Evolutionary conservation across 2,329 filamentous ascomycete genomes (phyloP), one percentile per base, ranked within the genome.

Genomic region (Plenodomus tracheiphilus): DNA sequence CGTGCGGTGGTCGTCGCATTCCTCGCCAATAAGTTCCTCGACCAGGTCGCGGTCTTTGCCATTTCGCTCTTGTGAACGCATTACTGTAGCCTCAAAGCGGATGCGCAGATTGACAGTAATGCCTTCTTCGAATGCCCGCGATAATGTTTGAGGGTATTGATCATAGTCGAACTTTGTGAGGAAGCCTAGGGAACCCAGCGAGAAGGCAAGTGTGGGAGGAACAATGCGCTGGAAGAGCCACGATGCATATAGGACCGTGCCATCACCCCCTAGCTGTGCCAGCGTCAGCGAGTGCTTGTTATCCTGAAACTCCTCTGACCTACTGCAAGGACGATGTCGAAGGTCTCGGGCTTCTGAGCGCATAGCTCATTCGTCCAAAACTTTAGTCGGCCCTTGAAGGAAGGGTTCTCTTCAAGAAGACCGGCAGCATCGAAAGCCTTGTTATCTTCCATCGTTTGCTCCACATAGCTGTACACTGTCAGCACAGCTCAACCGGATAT

Each of bases 161-260:
- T 85, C 84, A 71, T 92, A 99, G 71, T 97, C 92, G 69, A 97
- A 97, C 68, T 97, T 97, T 20, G 94, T 97, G 58, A 99, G 76
- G 68, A 99, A 99, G 0, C 94, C 94, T 4, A 99, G 79, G 19
- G 92, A 96, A 8, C 94, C 94, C 9, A 97, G 78, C 1, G 91
- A 84, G 71, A 99, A 97, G 53, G 91, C 93, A 53, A 99, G 78
- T 1, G 97, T 91, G 0, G 94, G 94, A 5, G 94, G 94, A 0
- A 97, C 93, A 39, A 97, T 88, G 36, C 89, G 85, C 75, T 99
- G 94, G 70, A 99, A 99, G 1, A 99, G 79, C 92, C 93, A 97
- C 66, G 91, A 96, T 3, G 93, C 89, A 68, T 96, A 97, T 10
- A 99, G 78, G 6, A 99, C 93, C 0, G 94, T 99, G n/a, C 94